Evolutionary conservation across 306 rosid genomes (phyloP).

Genomic region (Acacia crassicarpa): DNA sequence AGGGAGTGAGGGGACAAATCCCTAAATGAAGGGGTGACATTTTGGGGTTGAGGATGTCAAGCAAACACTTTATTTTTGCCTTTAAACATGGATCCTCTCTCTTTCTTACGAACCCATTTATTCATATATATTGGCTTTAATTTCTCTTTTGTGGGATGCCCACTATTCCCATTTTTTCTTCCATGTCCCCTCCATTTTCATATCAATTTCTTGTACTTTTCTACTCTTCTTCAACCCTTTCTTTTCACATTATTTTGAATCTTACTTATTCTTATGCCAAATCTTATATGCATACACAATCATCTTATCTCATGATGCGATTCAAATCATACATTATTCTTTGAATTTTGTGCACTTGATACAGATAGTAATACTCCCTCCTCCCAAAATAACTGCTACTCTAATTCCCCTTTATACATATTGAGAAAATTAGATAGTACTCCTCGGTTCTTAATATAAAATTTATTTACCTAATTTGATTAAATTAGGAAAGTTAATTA

Average conservation of each 20-base stretch:
- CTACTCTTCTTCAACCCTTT: not conserved
- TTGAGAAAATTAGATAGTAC: no score
- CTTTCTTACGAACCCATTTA: not conserved
- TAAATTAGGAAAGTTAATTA: no score
- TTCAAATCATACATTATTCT: not conserved
- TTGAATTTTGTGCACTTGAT: not conserved
- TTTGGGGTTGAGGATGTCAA: slow-evolving; percentile 31
- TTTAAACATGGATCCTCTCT: not conserved
- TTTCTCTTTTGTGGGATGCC: slow-evolving; percentile 1
- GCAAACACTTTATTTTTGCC: not conserved
- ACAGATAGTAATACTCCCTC: no score
- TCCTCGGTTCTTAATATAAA: no score
- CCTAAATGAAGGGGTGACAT: slow-evolving; percentile 46
- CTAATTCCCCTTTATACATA: no score
- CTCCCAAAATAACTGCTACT: no score
- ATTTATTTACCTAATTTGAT: no score
- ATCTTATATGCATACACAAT: not conserved
- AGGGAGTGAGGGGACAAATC: slow-evolving; percentile 38
- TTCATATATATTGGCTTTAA: not conserved
- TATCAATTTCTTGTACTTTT: not conserved
- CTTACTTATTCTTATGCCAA: not conserved
- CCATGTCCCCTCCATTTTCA: not conserved
- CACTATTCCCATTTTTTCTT: not conserved
- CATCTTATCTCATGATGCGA: not conserved
- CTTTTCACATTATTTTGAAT: not conserved